phyloP scores from a whole-genome alignment of 495 filamentous ascomycete genomes.

The Physcia stellaris region DNA sequence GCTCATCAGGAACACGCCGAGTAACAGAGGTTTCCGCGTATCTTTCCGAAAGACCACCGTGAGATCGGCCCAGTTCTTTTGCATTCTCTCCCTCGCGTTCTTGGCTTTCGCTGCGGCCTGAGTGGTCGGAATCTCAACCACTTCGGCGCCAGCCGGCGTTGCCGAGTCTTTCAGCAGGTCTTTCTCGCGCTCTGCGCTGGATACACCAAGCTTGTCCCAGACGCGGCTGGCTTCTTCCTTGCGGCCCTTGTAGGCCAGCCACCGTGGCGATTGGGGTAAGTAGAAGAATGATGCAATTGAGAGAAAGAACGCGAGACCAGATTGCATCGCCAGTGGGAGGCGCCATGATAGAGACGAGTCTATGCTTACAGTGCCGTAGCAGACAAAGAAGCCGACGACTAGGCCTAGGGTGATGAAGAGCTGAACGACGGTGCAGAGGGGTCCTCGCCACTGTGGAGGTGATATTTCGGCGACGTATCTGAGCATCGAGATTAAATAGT shows the following conservation, averaged over 20 bases:
- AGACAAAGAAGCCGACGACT: conserved; percentile 41
- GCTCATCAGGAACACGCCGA: conserved; percentile 31
- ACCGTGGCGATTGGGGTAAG: conserved; percentile 32
- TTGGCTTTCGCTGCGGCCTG: not conserved
- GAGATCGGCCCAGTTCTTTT: not conserved
- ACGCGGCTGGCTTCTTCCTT: conserved; percentile 21
- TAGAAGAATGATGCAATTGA: conserved; percentile 22
- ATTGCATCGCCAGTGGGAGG: not conserved
- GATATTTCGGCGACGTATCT: conserved; percentile 48
- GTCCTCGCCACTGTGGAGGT: conserved; percentile 34
- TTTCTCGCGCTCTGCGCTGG: conserved; percentile 36
- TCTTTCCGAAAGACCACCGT: conserved; percentile 33
- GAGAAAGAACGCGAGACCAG: conserved; percentile 21
- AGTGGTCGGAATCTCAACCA: not conserved
- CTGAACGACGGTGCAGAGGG: conserved; percentile 38
- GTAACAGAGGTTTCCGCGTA: conserved; percentile 22
- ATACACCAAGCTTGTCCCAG: conserved; percentile 36
- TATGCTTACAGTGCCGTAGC: conserved; percentile 38
- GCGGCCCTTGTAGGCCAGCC: conserved; percentile 30
- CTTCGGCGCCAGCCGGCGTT: conserved; percentile 1
- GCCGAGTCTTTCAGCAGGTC: conserved; percentile 22
- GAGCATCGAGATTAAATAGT: no score
- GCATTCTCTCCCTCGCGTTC: not conserved
- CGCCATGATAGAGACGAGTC: conserved; percentile 41
- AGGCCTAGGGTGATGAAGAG: conserved; percentile 36